Evolutionary conservation across 257 asterid genomes (phyloP).

Genomic region (Rehmannia glutinosa): DNA sequence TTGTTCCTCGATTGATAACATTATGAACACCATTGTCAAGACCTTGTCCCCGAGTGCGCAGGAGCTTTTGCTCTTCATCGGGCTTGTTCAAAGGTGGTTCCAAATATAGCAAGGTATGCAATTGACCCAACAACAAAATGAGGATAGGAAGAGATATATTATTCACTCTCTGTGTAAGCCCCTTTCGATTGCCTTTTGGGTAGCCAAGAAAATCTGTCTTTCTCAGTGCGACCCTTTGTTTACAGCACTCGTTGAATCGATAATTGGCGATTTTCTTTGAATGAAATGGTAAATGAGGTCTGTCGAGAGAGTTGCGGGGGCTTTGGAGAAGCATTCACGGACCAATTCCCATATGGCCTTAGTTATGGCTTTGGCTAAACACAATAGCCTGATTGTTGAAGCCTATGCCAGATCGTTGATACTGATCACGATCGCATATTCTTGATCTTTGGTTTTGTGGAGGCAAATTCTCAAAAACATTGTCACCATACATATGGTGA

Average conservation of each 20-base stretch:
- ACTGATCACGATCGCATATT: slow-evolving; percentile 54
- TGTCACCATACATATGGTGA: slow-evolving; percentile 87
- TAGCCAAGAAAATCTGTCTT: slow-evolving; percentile 72
- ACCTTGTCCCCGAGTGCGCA: slow-evolving; percentile 70
- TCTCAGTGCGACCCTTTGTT: slow-evolving; percentile 92
- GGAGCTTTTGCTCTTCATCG: slow-evolving; percentile 96
- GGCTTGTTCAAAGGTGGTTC: slow-evolving; percentile 96
- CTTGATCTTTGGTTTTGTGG: slow-evolving; percentile 52
- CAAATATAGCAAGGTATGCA: slow-evolving; percentile 84
- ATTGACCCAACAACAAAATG: slow-evolving; percentile 76
- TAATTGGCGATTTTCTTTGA: slow-evolving; percentile 89
- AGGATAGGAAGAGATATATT: slow-evolving; percentile 58
- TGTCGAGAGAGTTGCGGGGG: slow-evolving; percentile 89
- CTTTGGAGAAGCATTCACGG: slow-evolving; percentile 74
- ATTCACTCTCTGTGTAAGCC: slow-evolving; percentile 75
- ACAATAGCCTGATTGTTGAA: slow-evolving; percentile 74
- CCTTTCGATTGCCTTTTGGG: slow-evolving; percentile 84
- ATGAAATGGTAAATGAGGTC: slow-evolving; percentile 78
- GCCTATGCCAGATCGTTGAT: slow-evolving; percentile 81
- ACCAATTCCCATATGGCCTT: slow-evolving; percentile 81
- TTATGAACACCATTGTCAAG: slow-evolving; percentile 71
- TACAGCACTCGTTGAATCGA: slow-evolving; percentile 91
- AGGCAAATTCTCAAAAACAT: slow-evolving; percentile 75
- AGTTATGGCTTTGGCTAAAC: slow-evolving; percentile 77
- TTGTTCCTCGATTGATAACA: slow-evolving; percentile 73